These are phyloP conservation scores for Auricularia auricula-judae DNA, from an alignment of 768 basidiomycete species.

Conservation along the genomic window DNA sequence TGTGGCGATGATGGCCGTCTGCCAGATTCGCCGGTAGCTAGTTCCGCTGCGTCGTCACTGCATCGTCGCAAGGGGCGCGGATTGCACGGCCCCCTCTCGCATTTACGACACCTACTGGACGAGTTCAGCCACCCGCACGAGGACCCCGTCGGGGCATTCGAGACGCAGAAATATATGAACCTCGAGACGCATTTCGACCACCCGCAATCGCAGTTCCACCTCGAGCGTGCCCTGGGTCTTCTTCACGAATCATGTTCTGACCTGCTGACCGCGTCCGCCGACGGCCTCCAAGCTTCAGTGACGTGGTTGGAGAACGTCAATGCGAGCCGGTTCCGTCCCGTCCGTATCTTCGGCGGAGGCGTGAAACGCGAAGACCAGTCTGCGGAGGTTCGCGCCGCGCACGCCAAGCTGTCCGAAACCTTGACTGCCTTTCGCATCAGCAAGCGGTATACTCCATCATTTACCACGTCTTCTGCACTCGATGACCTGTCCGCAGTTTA, in stretches of 20 bases:
- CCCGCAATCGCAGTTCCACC: slow-evolving; percentile 32
- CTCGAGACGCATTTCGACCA: slow-evolving; percentile 47
- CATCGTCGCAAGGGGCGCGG: background rate
- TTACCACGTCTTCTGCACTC: background rate
- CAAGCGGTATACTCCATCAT: no score
- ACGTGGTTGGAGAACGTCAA: slow-evolving; percentile 40
- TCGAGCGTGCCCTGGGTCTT: slow-evolving; percentile 31
- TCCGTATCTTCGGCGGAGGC: no score
- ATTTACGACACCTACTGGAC: background rate
- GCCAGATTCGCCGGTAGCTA: background rate
- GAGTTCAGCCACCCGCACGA: slow-evolving; percentile 22
- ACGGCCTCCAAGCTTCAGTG: slow-evolving; percentile 29
- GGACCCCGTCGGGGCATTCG: slow-evolving; percentile 59
- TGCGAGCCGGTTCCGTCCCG: slow-evolving; percentile 1
- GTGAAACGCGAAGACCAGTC: no score
- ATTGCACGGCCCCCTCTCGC: background rate
- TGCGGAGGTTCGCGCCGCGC: no score
- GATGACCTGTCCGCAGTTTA: background rate
- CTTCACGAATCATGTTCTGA: slow-evolving; percentile 43
- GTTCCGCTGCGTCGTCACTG: background rate
- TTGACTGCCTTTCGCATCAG: no score
- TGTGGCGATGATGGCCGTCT: background rate
- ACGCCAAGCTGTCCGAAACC: no score
- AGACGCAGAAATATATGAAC: slow-evolving; percentile 58
- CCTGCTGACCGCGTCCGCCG: slow-evolving; percentile 35